These are phyloP conservation scores for Thermomucor indicae-seudaticae DNA, from an alignment of 371 early-diverging fungal species.

Conservation along the genomic window DNA sequence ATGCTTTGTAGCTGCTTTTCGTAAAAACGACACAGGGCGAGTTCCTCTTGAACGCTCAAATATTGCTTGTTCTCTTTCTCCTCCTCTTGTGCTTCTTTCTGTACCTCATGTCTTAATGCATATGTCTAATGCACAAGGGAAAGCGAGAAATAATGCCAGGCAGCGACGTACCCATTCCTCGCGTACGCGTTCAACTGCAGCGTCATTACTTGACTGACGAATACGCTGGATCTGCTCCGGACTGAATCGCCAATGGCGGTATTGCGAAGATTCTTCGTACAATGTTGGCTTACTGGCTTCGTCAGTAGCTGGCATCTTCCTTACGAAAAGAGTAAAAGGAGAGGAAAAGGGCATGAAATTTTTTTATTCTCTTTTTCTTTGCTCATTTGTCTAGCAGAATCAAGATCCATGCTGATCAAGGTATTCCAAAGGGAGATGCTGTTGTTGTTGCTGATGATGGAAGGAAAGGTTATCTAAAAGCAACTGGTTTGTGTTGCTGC, in stretches of 20 bases:
- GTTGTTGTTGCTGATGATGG: conserved; percentile 3
- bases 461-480: conserved; percentile 2
- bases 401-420: too few species aligned
- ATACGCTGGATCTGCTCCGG: conserved; percentile 53
- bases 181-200: conserved; percentile 53
- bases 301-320: neutral
- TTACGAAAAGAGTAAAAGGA: neutral
- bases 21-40: conserved; percentile 44
- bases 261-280: conserved; percentile 60
- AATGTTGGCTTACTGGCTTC: conserved; percentile 15
- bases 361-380: too few species aligned
- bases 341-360: neutral
- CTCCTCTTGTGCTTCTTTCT: conserved; percentile 5
- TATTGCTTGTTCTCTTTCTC: conserved; percentile 25
- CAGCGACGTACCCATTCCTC: conserved; percentile 62
- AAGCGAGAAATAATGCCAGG: too few species aligned
- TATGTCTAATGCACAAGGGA: too few species aligned
- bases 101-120: too few species aligned
- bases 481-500: conserved; percentile 7
- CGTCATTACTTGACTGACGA: conserved; percentile 53
- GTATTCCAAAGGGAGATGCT: too few species aligned
- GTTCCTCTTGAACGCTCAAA: conserved; percentile 50
- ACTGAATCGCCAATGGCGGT: conserved; percentile 72
- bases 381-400: too few species aligned
- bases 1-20: conserved; percentile 35